Base-by-base conservation (phyloP, 1,284 basidiomycete genomes). In the Taiwanofungus camphoratus region DNA sequence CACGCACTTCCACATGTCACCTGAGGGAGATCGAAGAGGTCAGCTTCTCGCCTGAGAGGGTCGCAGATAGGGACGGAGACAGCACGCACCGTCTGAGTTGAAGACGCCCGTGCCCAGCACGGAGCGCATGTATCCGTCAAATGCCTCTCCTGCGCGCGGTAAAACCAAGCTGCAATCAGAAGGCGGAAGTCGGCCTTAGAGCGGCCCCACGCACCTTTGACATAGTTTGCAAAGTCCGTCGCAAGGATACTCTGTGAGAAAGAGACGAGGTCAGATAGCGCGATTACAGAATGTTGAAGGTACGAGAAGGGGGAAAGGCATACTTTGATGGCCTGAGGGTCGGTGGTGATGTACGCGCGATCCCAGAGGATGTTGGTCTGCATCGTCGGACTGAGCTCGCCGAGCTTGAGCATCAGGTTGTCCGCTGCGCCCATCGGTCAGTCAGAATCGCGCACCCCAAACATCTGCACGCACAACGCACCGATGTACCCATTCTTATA, bases 31-130 rank as follows among this genome's bases (percentile, higher is more conserved):
- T 33, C 5, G 31, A 27, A 27, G 13, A 27, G 7, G 7, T 13
- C 8, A 13, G 26, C 26, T 27, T 27, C 26, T 27, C 13, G 13
- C 7, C 13, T 13, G 8, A 27, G 8, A 8, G 26, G 13, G 26
- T 27, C 7, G 8, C 26, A 27, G 13, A 8, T 27, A 13, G 13
- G 7, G 8, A 27, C 8, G 13, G 13, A 13, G 26, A 8, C 26
- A 13, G 8, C 13, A 13, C 26, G 13, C 26, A 27, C 26, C 26
- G 42, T 49, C 47, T 3, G 47, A 42, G 48, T 73, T 70, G 50
- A 74, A 74, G 15, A 73, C 68, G 5, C 72, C 72, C 3, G 62
- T 61, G 12, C 70, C 72, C 5, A 71, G 48, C 3, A 73, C 53
- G n/a, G 58, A 56, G 18, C 54, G 35, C 11, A 61, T 60, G 34